Evolutionary conservation across 371 early-diverging fungal genomes (phyloP), one percentile per base, ranked within the genome.

Genomic region (Neoconidiobolus thromboides): DNA sequence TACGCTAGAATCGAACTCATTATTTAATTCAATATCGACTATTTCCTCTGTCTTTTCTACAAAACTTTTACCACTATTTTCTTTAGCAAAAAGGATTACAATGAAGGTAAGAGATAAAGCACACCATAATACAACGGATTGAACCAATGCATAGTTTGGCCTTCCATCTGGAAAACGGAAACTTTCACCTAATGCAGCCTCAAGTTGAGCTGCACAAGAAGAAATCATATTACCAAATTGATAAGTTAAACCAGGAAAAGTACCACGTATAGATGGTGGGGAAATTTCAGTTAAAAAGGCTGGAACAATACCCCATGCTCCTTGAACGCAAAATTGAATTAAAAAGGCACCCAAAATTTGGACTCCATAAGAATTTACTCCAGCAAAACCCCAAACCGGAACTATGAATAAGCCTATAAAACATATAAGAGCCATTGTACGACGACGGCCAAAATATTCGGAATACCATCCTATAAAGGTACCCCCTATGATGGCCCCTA

Each of bases 251-350:
- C 85, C 83, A 2, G 83, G 82, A 63, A 86, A 77, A 1, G 81
- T 68, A 14, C 79, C 79, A 26, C 84, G 75, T 62, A 83, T 74
- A 5, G 73, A 67, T 39, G 76, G 67, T 1, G 86, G 86, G 14
- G 82, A 72, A 10, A 83, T 65, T 58, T 86, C 86, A 61, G 74
- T 76, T 1, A 86, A 67, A 67, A 80, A 79, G n/a, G 75, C 79
- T 39, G 84, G 84, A 52, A 83, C 73, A n/a, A 77, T 75, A 56
- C 82, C 83, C 78, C 81, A 80, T 2, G 79, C 81, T 37, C 82
- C 83, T 65, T 82, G 71, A 4, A 77, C 75, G 63, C 73, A 79
- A 65, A 79, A 79, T 62, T 78, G 80, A 63, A 77, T 65, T 2
- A 76, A 71, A 65, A 82, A 82, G 1, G 79, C 75, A 10, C 82